phyloP scores from a whole-genome alignment of 2,329 filamentous ascomycete species.

The Cercospora brassicicola region DNA sequence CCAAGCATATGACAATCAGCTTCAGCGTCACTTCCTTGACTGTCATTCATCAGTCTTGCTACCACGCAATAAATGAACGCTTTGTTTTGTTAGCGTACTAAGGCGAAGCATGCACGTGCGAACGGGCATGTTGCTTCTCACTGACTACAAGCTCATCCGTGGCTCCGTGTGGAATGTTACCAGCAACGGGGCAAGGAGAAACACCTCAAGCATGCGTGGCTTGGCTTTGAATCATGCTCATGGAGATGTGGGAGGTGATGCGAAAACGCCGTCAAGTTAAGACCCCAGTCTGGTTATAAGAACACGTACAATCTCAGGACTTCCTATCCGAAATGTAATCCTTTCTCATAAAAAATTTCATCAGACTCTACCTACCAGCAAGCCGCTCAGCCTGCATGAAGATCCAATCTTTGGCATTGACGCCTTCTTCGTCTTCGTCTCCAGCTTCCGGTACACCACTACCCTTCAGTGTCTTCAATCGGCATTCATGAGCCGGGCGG shows the following conservation, averaged over 20 bases:
- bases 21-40: background rate
- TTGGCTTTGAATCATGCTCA: no score
- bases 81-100: no score
- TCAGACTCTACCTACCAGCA: constrained; percentile 5
- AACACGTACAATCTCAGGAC: background rate
- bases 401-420: constrained; percentile 47
- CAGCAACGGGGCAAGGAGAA: background rate
- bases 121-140: no score
- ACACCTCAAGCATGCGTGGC: background rate
- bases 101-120: no score
- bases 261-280: background rate
- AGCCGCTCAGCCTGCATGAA: constrained; percentile 42
- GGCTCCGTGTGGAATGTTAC: background rate
- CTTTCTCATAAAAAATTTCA: background rate
- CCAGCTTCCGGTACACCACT: constrained; percentile 31
- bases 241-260: no score
- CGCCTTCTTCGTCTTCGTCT: constrained; percentile 40
- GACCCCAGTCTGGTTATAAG: no score
- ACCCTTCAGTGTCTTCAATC: constrained; percentile 44
- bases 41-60: no score
- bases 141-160: no score
- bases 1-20: background rate
- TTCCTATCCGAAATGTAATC: no score
- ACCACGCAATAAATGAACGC: no score
- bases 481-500: constrained; percentile 52